phyloP scores from a whole-genome alignment of 1,139 yeast genomes.

The Yarrowia galli region DNA sequence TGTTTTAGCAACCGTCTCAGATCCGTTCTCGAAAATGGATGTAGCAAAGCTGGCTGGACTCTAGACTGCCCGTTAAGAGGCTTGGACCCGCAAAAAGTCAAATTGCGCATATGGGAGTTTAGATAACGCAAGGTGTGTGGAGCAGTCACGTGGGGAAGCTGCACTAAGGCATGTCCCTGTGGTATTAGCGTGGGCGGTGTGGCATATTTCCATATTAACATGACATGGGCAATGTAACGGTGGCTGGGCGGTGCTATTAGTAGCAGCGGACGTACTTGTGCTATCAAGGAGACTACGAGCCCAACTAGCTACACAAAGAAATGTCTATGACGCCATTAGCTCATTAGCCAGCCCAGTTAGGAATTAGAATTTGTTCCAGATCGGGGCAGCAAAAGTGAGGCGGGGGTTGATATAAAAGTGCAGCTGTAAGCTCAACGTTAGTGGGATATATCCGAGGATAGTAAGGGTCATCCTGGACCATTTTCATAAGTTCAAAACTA shows the following conservation, averaged over 20 bases:
- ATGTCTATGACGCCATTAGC: conserved; percentile 27
- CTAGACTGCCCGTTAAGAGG: conserved; percentile 21
- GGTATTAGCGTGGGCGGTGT: neutral
- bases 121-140: conserved; percentile 31
- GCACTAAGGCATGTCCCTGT: conserved; percentile 4
- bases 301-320: conserved; percentile 1
- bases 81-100: conserved; percentile 23
- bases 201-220: neutral
- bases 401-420: too few relatives aligned
- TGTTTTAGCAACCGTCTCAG: conserved; percentile 17
- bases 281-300: neutral
- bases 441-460: too few relatives aligned
- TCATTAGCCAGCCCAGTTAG: conserved; percentile 32
- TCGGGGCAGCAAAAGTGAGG: conserved; percentile 20
- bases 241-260: neutral
- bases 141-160: conserved; percentile 30
- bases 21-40: neutral
- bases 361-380: conserved; percentile 1
- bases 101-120: conserved; percentile 34
- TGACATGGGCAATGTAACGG: neutral
- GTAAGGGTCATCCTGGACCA: too few relatives aligned
- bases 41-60: conserved; percentile 36
- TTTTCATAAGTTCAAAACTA: neutral
- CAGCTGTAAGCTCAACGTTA: too few relatives aligned
- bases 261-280: too few relatives aligned